Evolutionary conservation across 352 stramenopile species (phyloP).

Genomic region (Pythium aquatile): DNA sequence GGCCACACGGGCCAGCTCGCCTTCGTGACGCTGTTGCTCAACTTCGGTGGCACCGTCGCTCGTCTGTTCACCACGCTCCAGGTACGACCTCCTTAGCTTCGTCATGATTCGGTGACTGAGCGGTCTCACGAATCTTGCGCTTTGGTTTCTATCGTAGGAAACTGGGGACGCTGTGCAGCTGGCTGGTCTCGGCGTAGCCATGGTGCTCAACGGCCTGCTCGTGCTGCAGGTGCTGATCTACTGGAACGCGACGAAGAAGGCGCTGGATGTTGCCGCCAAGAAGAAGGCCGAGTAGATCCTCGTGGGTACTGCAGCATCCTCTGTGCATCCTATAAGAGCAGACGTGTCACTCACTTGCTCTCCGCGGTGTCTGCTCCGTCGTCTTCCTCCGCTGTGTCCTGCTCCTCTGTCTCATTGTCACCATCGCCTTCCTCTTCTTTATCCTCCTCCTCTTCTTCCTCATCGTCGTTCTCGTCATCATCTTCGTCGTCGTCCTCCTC

Average conservation of each 20-base stretch:
- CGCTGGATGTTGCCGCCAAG: slow-evolving; percentile 49
- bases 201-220: slow-evolving; percentile 75
- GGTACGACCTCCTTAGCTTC: slow-evolving; percentile 19
- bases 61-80: slow-evolving; percentile 88
- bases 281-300: slow-evolving; percentile 64
- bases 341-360: no score
- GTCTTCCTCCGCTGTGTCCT: slow-evolving; percentile 6
- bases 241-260: slow-evolving; percentile 81
- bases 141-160: slow-evolving; percentile 33
- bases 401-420: slow-evolving; percentile 4
- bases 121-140: background rate
- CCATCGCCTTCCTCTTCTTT: slow-evolving; percentile 16
- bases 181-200: slow-evolving; percentile 62
- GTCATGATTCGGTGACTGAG: no score
- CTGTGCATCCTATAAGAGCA: no score
- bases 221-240: slow-evolving; percentile 81
- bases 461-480: slow-evolving; percentile 26
- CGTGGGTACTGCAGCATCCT: no score
- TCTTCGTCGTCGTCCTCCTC: slow-evolving; percentile 32
- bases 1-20: slow-evolving; percentile 88
- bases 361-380: background rate
- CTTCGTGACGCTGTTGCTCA: slow-evolving; percentile 83
- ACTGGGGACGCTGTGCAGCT: slow-evolving; percentile 77
- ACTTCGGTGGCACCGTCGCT: slow-evolving; percentile 75
- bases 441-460: slow-evolving; percentile 36